Evolutionary conservation across 106 monocot species (phyloP).

Genomic region (Dendrobium nobile): DNA sequence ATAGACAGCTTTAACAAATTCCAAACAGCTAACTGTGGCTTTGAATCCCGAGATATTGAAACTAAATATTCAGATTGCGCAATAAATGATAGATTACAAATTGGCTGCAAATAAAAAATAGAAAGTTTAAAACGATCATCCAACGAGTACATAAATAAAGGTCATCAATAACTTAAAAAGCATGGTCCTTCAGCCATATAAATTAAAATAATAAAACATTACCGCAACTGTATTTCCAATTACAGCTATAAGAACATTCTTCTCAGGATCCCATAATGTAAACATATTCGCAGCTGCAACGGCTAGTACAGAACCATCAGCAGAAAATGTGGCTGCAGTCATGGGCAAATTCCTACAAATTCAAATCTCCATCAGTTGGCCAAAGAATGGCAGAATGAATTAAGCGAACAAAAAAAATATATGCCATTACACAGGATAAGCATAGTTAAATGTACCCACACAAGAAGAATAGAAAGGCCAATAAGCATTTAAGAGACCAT

Average conservation of each 20-base stretch:
- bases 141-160: background rate
- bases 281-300: constrained; percentile 72
- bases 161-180: background rate
- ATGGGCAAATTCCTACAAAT: constrained; percentile 72
- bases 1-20: constrained; percentile 59
- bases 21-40: constrained; percentile 72
- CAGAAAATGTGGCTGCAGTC: constrained; percentile 89
- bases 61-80: constrained; percentile 67
- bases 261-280: constrained; percentile 89
- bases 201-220: constrained; percentile 12
- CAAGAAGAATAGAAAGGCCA: background rate
- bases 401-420: background rate
- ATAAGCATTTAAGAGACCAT: background rate
- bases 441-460: background rate
- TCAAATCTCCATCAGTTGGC: background rate
- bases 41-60: constrained; percentile 41
- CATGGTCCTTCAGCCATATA: background rate
- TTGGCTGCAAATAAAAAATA: constrained; percentile 47
- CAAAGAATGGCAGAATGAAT: background rate
- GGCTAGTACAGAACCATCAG: constrained; percentile 92
- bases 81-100: constrained; percentile 57
- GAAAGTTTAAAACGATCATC: background rate
- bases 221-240: constrained; percentile 66
- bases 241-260: constrained; percentile 73
- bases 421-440: background rate